These are phyloP conservation scores for Prunella vulgaris DNA, from an alignment of 257 asterid species.

Conservation along the genomic window DNA sequence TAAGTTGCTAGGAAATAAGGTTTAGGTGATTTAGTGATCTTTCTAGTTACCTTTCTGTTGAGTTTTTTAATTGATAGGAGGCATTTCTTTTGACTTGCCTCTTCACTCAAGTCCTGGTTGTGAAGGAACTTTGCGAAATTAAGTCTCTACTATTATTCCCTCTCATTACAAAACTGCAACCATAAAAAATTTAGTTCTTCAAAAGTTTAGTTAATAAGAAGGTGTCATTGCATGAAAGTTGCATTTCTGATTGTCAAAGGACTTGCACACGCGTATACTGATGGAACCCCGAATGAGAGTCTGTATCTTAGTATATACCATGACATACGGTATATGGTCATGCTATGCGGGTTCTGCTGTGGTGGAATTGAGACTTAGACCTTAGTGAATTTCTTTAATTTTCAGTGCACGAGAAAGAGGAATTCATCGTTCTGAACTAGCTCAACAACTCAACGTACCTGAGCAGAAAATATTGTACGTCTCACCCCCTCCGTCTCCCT, in stretches of 20 bases:
- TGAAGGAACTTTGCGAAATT: background rate
- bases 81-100: background rate
- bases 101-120: background rate
- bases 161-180: background rate
- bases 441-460: slow-evolving; percentile 47
- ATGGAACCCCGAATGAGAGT: background rate
- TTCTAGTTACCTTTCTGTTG: background rate
- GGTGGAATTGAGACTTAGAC: background rate
- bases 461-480: slow-evolving; percentile 44
- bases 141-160: background rate
- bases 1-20: background rate
- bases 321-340: background rate
- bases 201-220: background rate
- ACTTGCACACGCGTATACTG: background rate
- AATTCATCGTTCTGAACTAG: slow-evolving; percentile 55
- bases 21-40: background rate
- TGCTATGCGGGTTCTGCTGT: too few species aligned
- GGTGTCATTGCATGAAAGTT: background rate
- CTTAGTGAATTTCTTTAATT: slow-evolving; percentile 15
- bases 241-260: background rate
- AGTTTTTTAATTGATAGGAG: background rate
- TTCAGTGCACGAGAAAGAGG: slow-evolving; percentile 61
- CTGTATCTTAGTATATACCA: background rate
- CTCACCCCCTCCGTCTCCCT: slow-evolving; percentile 22
- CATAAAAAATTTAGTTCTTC: background rate